phyloP scores from a whole-genome alignment of 1,139 yeast species.

The Debaryomycetaceae sp. region DNA sequence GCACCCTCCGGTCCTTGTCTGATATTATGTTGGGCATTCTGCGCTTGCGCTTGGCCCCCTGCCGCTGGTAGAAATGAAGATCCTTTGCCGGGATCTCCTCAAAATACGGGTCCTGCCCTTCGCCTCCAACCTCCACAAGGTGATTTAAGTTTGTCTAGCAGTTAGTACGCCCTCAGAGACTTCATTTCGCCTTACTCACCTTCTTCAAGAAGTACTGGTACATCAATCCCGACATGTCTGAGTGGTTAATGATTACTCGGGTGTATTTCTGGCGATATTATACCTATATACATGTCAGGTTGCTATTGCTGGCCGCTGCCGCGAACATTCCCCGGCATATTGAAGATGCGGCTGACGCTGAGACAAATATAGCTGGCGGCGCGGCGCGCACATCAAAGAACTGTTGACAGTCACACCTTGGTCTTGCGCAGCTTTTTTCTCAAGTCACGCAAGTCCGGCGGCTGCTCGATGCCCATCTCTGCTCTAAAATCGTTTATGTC shows the following conservation, averaged over 20 bases:
- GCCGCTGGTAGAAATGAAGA: slow-evolving; percentile 40
- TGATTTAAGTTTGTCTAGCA: slow-evolving; percentile 35
- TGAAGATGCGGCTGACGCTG: too few species aligned
- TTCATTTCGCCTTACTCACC: slow-evolving; percentile 22
- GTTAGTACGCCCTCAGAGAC: slow-evolving; percentile 8
- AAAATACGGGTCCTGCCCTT: slow-evolving; percentile 40
- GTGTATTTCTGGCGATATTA: too few species aligned
- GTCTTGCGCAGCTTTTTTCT: slow-evolving; percentile 25
- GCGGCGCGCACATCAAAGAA: too few species aligned
- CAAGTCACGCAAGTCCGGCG: slow-evolving; percentile 74
- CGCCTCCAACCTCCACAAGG: slow-evolving; percentile 27
- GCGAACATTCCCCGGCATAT: too few species aligned
- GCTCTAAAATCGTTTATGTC: slow-evolving; percentile 69
- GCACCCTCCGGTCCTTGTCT: slow-evolving; percentile 44
- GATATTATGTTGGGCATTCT: slow-evolving; percentile 55
- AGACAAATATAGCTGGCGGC: too few species aligned
- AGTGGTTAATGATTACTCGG: too few species aligned
- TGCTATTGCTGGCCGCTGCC: too few species aligned
- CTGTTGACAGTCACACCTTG: too few species aligned
- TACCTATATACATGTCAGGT: slow-evolving; percentile 1
- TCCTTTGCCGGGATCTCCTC: slow-evolving; percentile 48
- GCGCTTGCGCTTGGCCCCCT: slow-evolving; percentile 45
- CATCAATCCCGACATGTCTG: slow-evolving; percentile 20
- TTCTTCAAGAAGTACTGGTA: slow-evolving; percentile 35
- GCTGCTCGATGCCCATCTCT: slow-evolving; percentile 66